phyloP scores from a whole-genome alignment of 495 filamentous ascomycete genomes.

The Tuber aestivum region DNA sequence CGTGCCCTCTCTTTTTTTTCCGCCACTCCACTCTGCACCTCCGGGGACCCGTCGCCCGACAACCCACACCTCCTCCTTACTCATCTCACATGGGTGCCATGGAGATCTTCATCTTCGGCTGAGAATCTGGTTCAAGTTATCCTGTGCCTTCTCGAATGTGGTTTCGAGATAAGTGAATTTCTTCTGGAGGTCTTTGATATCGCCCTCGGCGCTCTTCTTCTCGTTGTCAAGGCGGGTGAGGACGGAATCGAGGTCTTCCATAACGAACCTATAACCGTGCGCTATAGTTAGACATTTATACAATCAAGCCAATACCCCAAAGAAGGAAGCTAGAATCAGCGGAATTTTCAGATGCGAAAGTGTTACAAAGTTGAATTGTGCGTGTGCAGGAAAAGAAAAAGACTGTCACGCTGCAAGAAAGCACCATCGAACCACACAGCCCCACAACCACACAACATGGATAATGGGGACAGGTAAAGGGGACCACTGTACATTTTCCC shows the following conservation, averaged over 20 bases:
- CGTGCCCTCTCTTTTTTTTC: not conserved
- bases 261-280: conserved; percentile 66
- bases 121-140: conserved; percentile 82
- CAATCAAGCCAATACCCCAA: not conserved
- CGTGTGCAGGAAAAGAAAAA: conserved; percentile 18
- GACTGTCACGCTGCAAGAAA: conserved; percentile 8
- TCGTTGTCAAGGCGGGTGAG: conserved; percentile 71
- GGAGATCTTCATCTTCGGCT: conserved; percentile 49
- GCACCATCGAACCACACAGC: not conserved
- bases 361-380: not conserved
- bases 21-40: not conserved
- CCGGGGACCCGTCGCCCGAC: not conserved
- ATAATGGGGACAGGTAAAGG: not conserved
- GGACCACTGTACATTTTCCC: conserved; percentile 76
- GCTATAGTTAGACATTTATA: not conserved
- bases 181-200: conserved; percentile 75
- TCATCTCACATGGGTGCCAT: not conserved
- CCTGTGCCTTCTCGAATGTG: conserved; percentile 84
- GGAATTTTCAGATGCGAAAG: not conserved
- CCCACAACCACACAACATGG: not conserved
- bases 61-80: not conserved
- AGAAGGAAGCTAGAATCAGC: not conserved
- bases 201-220: conserved; percentile 65
- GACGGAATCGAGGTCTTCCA: conserved; percentile 63
- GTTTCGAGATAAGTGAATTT: conserved; percentile 90